Percentiles rank a stretch among this genome's conserved stretches.
Evolutionary conservation across 768 basidiomycete species (phyloP).

Genomic region (Dioszegia crocea): DNA sequence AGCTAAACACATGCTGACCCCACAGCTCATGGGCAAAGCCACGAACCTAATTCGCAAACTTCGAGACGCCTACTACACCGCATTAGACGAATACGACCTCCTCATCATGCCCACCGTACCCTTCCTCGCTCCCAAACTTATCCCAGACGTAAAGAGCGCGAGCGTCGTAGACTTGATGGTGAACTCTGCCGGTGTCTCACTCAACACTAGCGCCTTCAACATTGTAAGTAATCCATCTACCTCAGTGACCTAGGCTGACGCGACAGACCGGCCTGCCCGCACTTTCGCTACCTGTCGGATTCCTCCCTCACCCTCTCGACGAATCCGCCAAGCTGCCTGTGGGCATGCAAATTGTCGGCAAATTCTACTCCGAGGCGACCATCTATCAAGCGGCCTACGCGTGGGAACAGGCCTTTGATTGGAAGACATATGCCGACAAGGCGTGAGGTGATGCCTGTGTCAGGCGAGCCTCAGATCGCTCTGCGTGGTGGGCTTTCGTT

Average conservation of each 20-base stretch:
- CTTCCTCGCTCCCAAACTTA: conserved; percentile 16
- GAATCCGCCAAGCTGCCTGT: conserved; percentile 48
- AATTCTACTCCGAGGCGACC: conserved; percentile 32
- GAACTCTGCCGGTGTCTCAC: conserved; percentile 26
- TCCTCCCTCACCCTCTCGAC: conserved; percentile 31
- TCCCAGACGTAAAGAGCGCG: conserved; percentile 10
- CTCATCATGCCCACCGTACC: conserved; percentile 51
- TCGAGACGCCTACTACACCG: conserved; percentile 49
- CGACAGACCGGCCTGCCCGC: conserved; percentile 52
- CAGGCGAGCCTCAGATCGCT: neutral
- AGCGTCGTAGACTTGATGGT: conserved; percentile 44
- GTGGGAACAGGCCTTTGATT: conserved; percentile 23
- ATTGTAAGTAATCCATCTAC: conserved; percentile 20
- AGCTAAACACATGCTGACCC: too few species aligned
- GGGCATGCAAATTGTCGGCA: conserved; percentile 54
- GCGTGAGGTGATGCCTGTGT: neutral
- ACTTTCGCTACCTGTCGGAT: conserved; percentile 53
- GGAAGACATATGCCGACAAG: neutral
- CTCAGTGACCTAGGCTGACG: neutral
- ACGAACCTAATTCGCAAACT: conserved; percentile 53
- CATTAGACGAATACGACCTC: conserved; percentile 46
- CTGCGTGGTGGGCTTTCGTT: neutral
- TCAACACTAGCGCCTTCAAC: conserved; percentile 33
- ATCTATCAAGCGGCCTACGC: conserved; percentile 34
- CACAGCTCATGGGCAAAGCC: conserved; percentile 46